Percentiles rank a stretch among this genome's conserved stretches.
phyloP scores from a whole-genome alignment of 192 early-diverging fungal species.

The Umbelopsis ramanniana region DNA sequence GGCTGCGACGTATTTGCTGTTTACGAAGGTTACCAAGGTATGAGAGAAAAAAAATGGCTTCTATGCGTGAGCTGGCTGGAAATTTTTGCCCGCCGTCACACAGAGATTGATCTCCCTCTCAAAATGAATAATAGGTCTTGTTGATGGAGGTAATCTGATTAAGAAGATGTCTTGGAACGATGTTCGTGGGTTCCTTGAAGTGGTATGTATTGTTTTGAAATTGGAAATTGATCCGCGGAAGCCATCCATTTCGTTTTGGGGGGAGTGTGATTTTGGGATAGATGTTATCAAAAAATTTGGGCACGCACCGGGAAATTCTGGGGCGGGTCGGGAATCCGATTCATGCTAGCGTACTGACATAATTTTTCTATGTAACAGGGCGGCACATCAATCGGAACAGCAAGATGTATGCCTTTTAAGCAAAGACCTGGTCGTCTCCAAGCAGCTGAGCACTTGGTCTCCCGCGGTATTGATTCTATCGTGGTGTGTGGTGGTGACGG shows the following conservation, averaged over 20 bases:
- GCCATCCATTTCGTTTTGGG: not conserved
- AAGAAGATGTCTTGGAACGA: conserved; percentile 86
- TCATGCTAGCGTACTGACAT: not conserved
- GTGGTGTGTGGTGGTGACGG: conserved; percentile 98
- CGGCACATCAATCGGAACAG: conserved; percentile 95
- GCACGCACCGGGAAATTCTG: conserved; percentile 10
- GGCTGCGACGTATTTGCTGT: conserved; percentile 88
- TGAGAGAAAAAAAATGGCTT: conserved; percentile 3
- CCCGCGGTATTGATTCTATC: conserved; percentile 91
- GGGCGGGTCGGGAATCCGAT: not conserved
- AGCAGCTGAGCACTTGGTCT: conserved; percentile 84
- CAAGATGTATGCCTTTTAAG: conserved; percentile 86
- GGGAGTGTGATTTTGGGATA: not conserved
- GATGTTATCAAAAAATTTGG: not conserved
- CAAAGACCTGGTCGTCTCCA: conserved; percentile 82
- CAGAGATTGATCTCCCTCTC: conserved; percentile 13
- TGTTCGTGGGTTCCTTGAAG: conserved; percentile 83
- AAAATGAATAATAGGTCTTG: conserved; percentile 65
- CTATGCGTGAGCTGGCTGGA: not conserved
- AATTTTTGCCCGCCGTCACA: conserved; percentile 14
- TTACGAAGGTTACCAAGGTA: conserved; percentile 94
- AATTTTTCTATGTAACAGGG: conserved; percentile 54
- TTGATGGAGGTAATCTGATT: conserved; percentile 91
- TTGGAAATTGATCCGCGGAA: not conserved
- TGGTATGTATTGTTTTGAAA: conserved; percentile 46